Evolutionary conservation across 352 stramenopile genomes (phyloP).

Genomic region (Phytopythium mirpurense): DNA sequence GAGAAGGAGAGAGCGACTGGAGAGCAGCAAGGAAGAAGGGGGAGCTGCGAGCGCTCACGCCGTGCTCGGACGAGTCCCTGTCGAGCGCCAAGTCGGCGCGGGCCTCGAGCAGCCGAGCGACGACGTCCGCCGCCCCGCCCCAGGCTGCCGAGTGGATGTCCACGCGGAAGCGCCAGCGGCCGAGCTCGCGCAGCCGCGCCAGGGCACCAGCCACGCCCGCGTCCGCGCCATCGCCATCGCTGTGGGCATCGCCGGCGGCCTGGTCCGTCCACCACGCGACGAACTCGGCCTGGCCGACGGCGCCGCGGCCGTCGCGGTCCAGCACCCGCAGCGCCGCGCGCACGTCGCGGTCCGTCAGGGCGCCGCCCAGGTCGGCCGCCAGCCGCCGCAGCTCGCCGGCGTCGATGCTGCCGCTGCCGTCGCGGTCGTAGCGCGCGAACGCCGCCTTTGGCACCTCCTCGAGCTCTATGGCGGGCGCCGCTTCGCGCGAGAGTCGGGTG

Average conservation of each 20-base stretch:
- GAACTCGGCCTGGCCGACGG: constrained; percentile 60
- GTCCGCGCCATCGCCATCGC: no score
- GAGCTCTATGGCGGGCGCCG: constrained; percentile 21
- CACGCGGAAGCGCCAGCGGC: constrained; percentile 53
- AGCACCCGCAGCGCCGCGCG: constrained; percentile 29
- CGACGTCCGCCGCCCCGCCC: constrained; percentile 35
- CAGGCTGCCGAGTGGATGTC: constrained; percentile 64
- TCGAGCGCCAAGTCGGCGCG: constrained; percentile 37
- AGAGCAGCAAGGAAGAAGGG: no score
- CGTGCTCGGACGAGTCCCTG: constrained; percentile 43
- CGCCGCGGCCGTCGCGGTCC: constrained; percentile 43
- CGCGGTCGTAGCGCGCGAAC: constrained; percentile 56
- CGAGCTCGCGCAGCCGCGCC: constrained; percentile 42
- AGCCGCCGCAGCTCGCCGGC: constrained; percentile 36
- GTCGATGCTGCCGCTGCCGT: constrained; percentile 53
- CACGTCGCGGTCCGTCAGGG: constrained; percentile 42
- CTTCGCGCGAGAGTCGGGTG: background rate
- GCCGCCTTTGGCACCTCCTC: constrained; percentile 46
- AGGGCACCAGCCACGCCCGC: constrained; percentile 40
- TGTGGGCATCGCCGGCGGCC: constrained; percentile 22
- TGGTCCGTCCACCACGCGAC: constrained; percentile 45
- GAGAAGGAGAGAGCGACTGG: no score
- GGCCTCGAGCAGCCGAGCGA: constrained; percentile 33
- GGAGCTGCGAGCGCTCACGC: no score
- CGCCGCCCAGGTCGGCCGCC: constrained; percentile 49